These are phyloP conservation scores for Penicillium tannophilum DNA, from an alignment of 495 filamentous ascomycete species.

Conservation along the genomic window DNA sequence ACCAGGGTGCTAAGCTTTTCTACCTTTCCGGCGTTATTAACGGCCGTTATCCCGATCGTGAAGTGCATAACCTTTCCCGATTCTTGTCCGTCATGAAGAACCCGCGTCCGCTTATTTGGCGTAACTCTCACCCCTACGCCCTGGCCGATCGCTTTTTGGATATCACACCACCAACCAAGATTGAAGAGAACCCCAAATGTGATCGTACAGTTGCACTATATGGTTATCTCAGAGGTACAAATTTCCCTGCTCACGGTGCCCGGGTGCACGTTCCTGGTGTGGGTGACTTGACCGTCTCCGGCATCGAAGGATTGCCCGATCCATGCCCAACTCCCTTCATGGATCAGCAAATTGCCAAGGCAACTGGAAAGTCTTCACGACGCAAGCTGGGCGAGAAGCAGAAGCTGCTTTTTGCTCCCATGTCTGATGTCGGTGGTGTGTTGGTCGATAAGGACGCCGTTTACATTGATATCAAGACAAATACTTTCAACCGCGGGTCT, in stretches of 20 bases:
- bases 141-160: slow-evolving; percentile 93
- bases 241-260: slow-evolving; percentile 84
- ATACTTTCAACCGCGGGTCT: slow-evolving; percentile 73
- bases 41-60: slow-evolving; percentile 93
- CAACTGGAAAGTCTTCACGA: slow-evolving; percentile 73
- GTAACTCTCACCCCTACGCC: slow-evolving; percentile 92
- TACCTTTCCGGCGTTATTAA: slow-evolving; percentile 95
- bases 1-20: slow-evolving; percentile 95
- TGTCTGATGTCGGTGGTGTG: slow-evolving; percentile 95
- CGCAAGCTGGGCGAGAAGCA: slow-evolving; percentile 90
- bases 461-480: slow-evolving; percentile 74
- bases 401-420: slow-evolving; percentile 92
- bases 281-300: slow-evolving; percentile 85
- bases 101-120: slow-evolving; percentile 92
- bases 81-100: slow-evolving; percentile 99
- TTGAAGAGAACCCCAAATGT: slow-evolving; percentile 84
- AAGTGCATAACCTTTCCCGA: slow-evolving; percentile 90
- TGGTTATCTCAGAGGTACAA: slow-evolving; percentile 93
- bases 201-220: slow-evolving; percentile 90
- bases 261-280: slow-evolving; percentile 91
- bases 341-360: slow-evolving; percentile 80
- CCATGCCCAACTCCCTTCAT: slow-evolving; percentile 93
- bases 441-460: slow-evolving; percentile 80
- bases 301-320: slow-evolving; percentile 85
- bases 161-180: slow-evolving; percentile 85